phyloP scores from a whole-genome alignment of 2,329 filamentous ascomycete genomes.

The Passalora sequoiae region DNA sequence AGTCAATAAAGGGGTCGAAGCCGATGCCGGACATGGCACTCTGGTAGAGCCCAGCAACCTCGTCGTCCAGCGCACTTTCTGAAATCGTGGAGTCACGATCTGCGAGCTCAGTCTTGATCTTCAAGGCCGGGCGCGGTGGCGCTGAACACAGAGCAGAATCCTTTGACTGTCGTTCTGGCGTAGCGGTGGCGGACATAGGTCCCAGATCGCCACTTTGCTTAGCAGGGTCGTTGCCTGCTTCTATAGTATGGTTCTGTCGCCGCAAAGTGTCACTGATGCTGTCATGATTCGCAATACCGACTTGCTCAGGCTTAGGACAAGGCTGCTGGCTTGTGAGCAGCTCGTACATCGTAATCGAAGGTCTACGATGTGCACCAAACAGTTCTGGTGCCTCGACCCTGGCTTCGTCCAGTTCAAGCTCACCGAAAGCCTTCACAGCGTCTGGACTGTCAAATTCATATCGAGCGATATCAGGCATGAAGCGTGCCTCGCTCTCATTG shows the following conservation, averaged over 20 bases:
- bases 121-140: no score
- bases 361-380: conserved; percentile 6
- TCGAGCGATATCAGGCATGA: not conserved
- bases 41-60: conserved; percentile 17
- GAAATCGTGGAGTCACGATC: conserved; percentile 15
- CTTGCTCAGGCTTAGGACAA: no score
- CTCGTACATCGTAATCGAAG: not conserved
- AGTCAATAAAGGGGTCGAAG: not conserved
- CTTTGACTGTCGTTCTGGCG: not conserved
- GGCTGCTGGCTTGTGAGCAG: not conserved
- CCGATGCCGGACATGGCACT: conserved; percentile 12
- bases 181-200: not conserved
- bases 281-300: conserved; percentile 1
- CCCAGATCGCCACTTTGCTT: not conserved
- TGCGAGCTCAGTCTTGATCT: not conserved
- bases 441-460: not conserved
- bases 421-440: not conserved
- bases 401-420: conserved; percentile 19
- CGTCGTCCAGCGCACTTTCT: conserved; percentile 15
- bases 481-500: conserved; percentile 1
- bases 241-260: no score
- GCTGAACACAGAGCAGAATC: no score
- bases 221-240: not conserved
- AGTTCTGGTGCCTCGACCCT: conserved; percentile 19
- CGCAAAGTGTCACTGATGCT: not conserved